These are phyloP conservation scores for Apiospora arundinis DNA, from an alignment of 2,329 filamentous ascomycete species.

Conservation along the genomic window DNA sequence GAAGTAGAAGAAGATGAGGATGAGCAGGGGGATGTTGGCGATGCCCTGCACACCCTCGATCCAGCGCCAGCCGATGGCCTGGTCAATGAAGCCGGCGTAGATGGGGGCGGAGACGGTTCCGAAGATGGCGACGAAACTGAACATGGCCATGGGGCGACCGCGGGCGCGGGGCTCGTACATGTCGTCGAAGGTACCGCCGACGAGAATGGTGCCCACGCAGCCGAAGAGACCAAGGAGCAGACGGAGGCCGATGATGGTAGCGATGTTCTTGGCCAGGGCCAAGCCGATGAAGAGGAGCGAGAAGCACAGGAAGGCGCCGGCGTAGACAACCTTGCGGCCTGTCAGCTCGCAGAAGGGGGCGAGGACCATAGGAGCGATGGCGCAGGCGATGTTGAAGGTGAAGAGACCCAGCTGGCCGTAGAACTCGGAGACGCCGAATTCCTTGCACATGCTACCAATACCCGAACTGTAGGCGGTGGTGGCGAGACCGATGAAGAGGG, in stretches of 20 bases:
- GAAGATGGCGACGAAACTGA: conserved; percentile 56
- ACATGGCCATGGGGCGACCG: conserved; percentile 53
- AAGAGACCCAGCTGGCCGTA: conserved; percentile 57
- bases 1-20: conserved; percentile 36
- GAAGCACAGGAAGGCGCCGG: conserved; percentile 53
- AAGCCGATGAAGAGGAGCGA: conserved; percentile 54
- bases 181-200: conserved; percentile 56
- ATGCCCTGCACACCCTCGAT: conserved; percentile 59
- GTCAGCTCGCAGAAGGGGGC: conserved; percentile 57
- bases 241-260: conserved; percentile 53
- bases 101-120: conserved; percentile 60
- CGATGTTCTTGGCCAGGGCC: conserved; percentile 54
- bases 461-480: conserved; percentile 59
- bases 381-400: conserved; percentile 56
- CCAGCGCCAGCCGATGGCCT: conserved; percentile 59
- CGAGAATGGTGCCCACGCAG: conserved; percentile 55
- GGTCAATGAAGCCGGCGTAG: conserved; percentile 60
- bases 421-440: conserved; percentile 48
- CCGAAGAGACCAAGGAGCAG: conserved; percentile 55
- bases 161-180: conserved; percentile 54
- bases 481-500: conserved; percentile 59
- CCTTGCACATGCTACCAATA: conserved; percentile 51
- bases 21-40: conserved; percentile 54
- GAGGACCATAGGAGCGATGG: conserved; percentile 53
- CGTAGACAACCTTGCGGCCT: conserved; percentile 53